Conservation (phyloP, 208 protist genomes). For the Trypanosoma lewisi region DNA sequence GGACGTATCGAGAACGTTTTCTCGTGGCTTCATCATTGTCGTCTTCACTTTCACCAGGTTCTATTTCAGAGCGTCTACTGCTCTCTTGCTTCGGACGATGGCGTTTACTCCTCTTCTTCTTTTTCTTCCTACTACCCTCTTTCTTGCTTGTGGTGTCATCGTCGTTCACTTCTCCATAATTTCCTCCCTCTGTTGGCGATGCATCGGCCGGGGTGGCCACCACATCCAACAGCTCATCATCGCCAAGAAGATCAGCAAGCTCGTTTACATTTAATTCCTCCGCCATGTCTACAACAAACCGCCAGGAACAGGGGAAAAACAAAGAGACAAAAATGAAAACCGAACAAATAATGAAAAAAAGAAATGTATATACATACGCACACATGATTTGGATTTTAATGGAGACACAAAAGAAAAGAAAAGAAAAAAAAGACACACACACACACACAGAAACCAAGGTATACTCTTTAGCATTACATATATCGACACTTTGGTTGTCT, state of each 20-base stretch:
- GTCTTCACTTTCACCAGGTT: conserved; percentile 26
- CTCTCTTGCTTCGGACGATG: conserved; percentile 17
- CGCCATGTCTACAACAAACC: conserved; percentile 31
- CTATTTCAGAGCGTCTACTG: conserved; percentile 20
- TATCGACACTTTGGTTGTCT: too few species aligned
- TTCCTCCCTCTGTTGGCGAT: not conserved
- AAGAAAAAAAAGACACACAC: not conserved
- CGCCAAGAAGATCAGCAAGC: conserved; percentile 56
- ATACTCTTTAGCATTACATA: too few species aligned
- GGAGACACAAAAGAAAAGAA: too few species aligned
- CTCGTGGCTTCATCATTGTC: conserved; percentile 15
- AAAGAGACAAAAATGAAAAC: conserved; percentile 20
- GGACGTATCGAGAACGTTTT: conserved; percentile 40
- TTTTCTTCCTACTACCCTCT: not conserved
- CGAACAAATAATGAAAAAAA: conserved; percentile 32
- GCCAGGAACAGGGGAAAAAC: conserved; percentile 18
- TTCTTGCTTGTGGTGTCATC: not conserved
- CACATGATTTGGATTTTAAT: too few species aligned
- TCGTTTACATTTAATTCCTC: conserved; percentile 75
- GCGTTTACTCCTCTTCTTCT: conserved; percentile 22
- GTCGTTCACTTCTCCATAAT: not conserved
- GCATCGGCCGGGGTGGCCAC: conserved; percentile 1
- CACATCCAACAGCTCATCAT: conserved; percentile 20
- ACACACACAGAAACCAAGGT: too few species aligned
- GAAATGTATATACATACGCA: conserved; percentile 11